Evolutionary conservation across 192 early-diverging fungal species (phyloP), one percentile per base, ranked within the genome.

Genomic region (Linnemannia hyalina): DNA sequence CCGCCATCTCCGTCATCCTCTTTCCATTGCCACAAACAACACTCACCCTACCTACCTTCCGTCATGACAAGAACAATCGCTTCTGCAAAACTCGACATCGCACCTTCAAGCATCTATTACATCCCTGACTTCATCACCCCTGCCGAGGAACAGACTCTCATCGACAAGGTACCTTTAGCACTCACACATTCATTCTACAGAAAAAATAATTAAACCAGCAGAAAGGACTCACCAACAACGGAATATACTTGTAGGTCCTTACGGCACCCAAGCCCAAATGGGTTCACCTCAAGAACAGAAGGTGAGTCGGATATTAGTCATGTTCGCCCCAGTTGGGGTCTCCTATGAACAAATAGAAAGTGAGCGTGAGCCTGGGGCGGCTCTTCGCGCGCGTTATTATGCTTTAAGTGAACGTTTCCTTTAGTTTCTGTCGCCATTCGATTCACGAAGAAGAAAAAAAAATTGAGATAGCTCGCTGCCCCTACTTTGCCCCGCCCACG

Each of bases 281-380:
- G 90, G 90, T 91, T n/a, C 65, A 84, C 35, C 80, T 91, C 26
- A 91, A 91, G 82, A 84, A 84, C 52, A 72, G 90, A 81, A 88
- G 90, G 90, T 89, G 79, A 55, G 52, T 18, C 60, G 32, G 26
- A 15, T 32, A 35, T 23, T 35, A 3, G 13, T 9, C 44, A 46
- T 13, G 44, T 73, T 23, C 44, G 44, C 41, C 26, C 13, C 22
- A 29, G 49, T 18, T 6, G 18, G 20, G 49, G 49, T 52, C 49
- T 52, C 22, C 49, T 18, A 52, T 29, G 11, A 9, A 49, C n/a
- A 29, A 40, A 10, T 4, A 1, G 29, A 13, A 15, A 65, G 60
- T 32, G 29, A 65, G 15, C 29, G 29, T 15, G 29, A 65, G 55
- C 35, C 23, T 79, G 42, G 8, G n/a, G 26, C 54, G 15, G 46